Evolutionary conservation across 768 basidiomycete genomes (phyloP).

Genomic region (Leccinum sublutescens): DNA sequence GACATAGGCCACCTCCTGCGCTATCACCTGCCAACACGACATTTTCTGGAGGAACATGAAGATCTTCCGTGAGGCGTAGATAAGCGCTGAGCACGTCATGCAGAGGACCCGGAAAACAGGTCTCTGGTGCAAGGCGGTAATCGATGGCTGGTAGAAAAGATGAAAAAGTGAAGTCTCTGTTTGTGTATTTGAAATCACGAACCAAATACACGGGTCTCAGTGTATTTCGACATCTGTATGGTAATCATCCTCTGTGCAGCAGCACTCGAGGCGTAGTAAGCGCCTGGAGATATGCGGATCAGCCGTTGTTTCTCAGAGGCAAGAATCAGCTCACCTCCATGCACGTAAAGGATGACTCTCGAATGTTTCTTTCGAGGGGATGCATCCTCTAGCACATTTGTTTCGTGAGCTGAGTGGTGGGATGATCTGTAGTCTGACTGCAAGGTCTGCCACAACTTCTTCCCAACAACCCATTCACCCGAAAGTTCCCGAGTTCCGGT

Average conservation of each 20-base stretch:
- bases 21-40: conserved; percentile 89
- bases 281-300: conserved; percentile 47
- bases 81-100: conserved; percentile 87
- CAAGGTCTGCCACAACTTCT: conserved; percentile 82
- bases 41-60: conserved; percentile 89
- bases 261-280: conserved; percentile 90
- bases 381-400: conserved; percentile 14
- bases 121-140: conserved; percentile 95
- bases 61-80: conserved; percentile 80
- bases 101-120: conserved; percentile 86
- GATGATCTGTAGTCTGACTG: conserved; percentile 76
- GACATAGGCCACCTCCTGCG: conserved; percentile 85
- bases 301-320: conserved; percentile 3
- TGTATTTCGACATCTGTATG: conserved; percentile 85
- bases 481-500: conserved; percentile 76
- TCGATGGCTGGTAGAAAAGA: conserved; percentile 62
- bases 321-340: conserved; percentile 64
- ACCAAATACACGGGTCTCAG: conserved; percentile 88
- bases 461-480: conserved; percentile 98
- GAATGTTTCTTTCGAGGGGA: conserved; percentile 50
- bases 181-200: conserved; percentile 22
- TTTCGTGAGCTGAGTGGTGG: conserved; percentile 25
- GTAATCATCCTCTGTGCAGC: conserved; percentile 89
- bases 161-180: not conserved
- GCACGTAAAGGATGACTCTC: conserved; percentile 87